Evolutionary conservation across 1,139 yeast species (phyloP).

Genomic region (Arxiozyma slooffiae): DNA sequence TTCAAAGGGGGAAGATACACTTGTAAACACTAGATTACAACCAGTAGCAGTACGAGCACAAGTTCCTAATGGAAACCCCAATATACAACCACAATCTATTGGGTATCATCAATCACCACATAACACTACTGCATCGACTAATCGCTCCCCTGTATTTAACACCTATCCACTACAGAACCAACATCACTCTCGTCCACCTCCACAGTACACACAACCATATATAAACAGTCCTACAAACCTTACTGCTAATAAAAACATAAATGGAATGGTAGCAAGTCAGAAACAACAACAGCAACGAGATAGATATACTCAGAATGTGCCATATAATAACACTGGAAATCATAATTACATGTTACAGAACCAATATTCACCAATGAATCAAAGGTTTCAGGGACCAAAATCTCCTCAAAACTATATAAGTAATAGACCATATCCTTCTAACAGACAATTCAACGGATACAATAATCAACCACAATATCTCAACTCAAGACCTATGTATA

Average conservation of each 20-base stretch:
- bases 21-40: neutral
- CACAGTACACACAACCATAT: neutral
- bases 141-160: neutral
- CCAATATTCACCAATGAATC: slow-evolving; percentile 1
- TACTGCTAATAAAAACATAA: neutral
- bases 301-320: neutral
- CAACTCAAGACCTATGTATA: neutral
- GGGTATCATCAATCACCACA: neutral
- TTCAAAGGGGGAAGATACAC: neutral
- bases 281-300: neutral
- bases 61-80: neutral
- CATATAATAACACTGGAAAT: neutral
- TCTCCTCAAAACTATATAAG: neutral
- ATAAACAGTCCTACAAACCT: neutral
- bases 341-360: neutral
- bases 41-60: neutral
- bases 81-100: neutral
- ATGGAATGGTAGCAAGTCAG: neutral
- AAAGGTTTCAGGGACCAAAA: neutral
- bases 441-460: neutral
- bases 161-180: neutral
- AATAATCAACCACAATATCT: neutral
- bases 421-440: neutral
- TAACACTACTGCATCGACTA: neutral
- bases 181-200: neutral